Conservation (phyloP, 106 monocot genomes). For the Posidonia australis region DNA sequence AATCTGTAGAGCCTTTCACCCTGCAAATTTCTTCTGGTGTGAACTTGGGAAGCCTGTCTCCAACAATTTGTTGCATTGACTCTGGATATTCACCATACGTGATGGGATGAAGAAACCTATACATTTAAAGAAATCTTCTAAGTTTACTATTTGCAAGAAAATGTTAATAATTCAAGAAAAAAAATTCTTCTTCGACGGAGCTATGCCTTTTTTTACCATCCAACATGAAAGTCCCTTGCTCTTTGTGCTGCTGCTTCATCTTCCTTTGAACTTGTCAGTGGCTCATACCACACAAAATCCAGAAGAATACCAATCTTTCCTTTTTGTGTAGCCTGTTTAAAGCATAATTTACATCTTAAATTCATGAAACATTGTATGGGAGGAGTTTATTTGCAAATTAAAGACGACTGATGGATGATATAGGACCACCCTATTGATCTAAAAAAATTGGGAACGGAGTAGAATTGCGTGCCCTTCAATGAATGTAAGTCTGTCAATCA, state of each 20-base stretch:
- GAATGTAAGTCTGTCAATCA: no score
- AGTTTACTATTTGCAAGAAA: not conserved
- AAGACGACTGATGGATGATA: no score
- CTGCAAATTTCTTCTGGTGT: slow-evolving; percentile 42
- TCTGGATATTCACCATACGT: slow-evolving; percentile 80
- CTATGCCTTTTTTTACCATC: slow-evolving; percentile 48
- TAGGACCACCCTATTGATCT: no score
- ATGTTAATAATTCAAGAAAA: not conserved
- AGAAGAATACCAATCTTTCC: slow-evolving; percentile 86
- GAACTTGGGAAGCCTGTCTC: slow-evolving; percentile 84
- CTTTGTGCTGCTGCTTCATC: slow-evolving; percentile 90
- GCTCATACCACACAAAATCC: slow-evolving; percentile 97
- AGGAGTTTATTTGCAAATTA: no score
- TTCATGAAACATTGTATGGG: no score
- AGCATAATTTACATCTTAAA: no score
- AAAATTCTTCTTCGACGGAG: no score
- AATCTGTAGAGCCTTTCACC: slow-evolving; percentile 85
- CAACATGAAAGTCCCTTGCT: slow-evolving; percentile 86
- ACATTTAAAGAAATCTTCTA: not conserved
- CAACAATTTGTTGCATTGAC: slow-evolving; percentile 61
- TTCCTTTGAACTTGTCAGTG: slow-evolving; percentile 44
- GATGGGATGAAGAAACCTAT: slow-evolving; percentile 88
- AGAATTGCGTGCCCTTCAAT: no score
- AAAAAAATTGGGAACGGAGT: no score
- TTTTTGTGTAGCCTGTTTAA: slow-evolving; percentile 55